Evolutionary conservation across 2,329 filamentous ascomycete species (phyloP).

Genomic region (Talaromyces sp.): DNA sequence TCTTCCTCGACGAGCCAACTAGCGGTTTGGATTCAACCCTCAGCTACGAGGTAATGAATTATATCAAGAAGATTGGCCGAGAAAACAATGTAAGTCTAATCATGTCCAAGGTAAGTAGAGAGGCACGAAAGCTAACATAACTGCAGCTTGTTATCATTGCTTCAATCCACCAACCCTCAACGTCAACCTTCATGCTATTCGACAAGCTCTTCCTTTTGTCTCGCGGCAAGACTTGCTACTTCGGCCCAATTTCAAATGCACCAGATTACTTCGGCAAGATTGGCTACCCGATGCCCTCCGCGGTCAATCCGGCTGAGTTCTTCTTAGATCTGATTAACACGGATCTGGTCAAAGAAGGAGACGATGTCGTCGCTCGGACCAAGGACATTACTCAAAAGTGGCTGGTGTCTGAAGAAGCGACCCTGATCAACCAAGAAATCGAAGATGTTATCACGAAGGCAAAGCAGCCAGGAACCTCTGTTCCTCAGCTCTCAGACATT

Average conservation of each 20-base stretch:
- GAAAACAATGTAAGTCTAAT: slow-evolving; percentile 60
- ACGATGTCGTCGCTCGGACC: not conserved
- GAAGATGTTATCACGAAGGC: not conserved
- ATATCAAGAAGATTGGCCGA: slow-evolving; percentile 65
- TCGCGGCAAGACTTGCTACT: slow-evolving; percentile 68
- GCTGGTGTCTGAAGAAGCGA: not conserved
- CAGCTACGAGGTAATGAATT: slow-evolving; percentile 72
- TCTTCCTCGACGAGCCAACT: slow-evolving; percentile 83
- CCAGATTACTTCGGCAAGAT: slow-evolving; percentile 62
- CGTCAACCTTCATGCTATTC: slow-evolving; percentile 74
- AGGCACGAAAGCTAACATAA: not conserved
- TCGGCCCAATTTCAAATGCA: slow-evolving; percentile 61
- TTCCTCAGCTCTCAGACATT: not conserved
- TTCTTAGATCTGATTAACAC: slow-evolving; percentile 75
- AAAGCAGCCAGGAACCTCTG: not conserved
- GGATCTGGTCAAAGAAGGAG: slow-evolving; percentile 44
- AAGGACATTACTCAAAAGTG: slow-evolving; percentile 9
- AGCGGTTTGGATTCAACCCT: slow-evolving; percentile 78
- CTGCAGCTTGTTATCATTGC: slow-evolving; percentile 70
- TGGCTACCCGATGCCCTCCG: slow-evolving; percentile 64
- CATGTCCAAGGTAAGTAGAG: not conserved
- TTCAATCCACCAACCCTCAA: slow-evolving; percentile 82
- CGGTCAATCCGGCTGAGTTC: slow-evolving; percentile 80
- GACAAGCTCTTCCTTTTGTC: slow-evolving; percentile 76
- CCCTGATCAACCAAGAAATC: not conserved